phyloP scores from a whole-genome alignment of 108 stramenopile genomes.

The Cyclotella kingstonii region DNA sequence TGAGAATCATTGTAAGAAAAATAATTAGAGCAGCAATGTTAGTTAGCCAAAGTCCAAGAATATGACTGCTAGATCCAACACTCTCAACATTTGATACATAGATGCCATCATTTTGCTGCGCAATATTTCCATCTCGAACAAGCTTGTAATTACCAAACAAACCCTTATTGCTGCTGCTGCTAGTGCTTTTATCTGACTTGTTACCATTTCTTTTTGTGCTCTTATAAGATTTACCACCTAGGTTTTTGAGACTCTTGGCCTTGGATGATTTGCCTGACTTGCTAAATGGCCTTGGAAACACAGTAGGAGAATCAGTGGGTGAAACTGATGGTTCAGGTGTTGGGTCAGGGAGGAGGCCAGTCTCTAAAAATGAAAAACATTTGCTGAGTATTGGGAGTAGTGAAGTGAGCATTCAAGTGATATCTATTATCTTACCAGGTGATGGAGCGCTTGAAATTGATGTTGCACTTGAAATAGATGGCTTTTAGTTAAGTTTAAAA shows the following conservation, averaged over 20 bases:
- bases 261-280: constrained; percentile 8
- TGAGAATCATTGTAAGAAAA: no score
- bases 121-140: no score
- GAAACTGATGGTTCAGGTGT: constrained; percentile 9
- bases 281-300: constrained; percentile 2
- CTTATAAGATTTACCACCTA: not conserved
- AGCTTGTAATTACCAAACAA: constrained; percentile 14
- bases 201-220: not conserved
- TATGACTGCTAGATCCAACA: no score
- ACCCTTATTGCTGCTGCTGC: not conserved
- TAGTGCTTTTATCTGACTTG: constrained; percentile 8
- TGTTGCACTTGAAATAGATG: constrained; percentile 15
- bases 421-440: not conserved
- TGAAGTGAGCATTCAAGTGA: not conserved
- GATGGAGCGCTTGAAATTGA: constrained; percentile 12
- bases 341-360: constrained; percentile 6
- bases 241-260: no score
- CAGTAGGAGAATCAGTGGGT: constrained; percentile 8
- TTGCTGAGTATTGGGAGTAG: not conserved
- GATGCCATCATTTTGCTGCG: no score
- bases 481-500: not conserved
- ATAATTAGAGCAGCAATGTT: no score
- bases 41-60: no score
- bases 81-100: no score
- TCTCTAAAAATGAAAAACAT: not conserved